Evolutionary conservation across 352 stramenopile species (phyloP).

Genomic region (Phytophthora palmivora): DNA sequence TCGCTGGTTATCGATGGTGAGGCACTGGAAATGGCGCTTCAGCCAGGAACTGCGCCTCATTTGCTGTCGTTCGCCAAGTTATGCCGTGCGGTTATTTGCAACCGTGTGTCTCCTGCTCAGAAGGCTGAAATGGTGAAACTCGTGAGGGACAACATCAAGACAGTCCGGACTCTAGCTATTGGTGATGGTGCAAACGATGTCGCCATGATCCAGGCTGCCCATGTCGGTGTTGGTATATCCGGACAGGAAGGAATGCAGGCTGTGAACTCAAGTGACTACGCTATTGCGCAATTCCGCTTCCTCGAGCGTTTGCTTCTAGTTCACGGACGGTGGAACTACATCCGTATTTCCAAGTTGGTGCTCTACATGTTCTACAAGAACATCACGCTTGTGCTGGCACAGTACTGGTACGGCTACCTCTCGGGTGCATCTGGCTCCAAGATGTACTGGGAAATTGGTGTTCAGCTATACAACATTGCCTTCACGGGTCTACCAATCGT

Average conservation of each 20-base stretch:
- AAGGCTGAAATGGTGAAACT: slow-evolving; percentile 87
- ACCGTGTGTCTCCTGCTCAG: slow-evolving; percentile 85
- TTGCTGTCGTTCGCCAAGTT: slow-evolving; percentile 73
- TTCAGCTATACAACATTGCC: slow-evolving; percentile 95
- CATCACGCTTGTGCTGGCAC: slow-evolving; percentile 88
- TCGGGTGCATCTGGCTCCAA: slow-evolving; percentile 93
- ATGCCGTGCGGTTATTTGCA: slow-evolving; percentile 86
- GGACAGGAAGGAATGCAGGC: slow-evolving; percentile 95
- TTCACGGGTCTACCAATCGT: slow-evolving; percentile 94
- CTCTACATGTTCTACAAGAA: slow-evolving; percentile 97
- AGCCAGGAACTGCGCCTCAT: slow-evolving; percentile 49
- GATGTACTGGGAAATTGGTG: slow-evolving; percentile 85
- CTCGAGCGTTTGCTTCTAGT: slow-evolving; percentile 91
- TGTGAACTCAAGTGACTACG: slow-evolving; percentile 95
- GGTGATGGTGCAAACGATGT: slow-evolving; percentile 96
- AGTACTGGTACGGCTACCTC: slow-evolving; percentile 94
- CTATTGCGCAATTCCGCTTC: slow-evolving; percentile 94
- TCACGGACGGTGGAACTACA: slow-evolving; percentile 93
- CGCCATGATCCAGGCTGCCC: slow-evolving; percentile 94
- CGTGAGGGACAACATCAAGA: slow-evolving; percentile 64
- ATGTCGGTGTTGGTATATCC: slow-evolving; percentile 94
- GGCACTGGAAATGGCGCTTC: slow-evolving; percentile 68
- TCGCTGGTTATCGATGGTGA: slow-evolving; percentile 79
- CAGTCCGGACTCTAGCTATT: slow-evolving; percentile 84
- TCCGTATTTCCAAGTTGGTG: slow-evolving; percentile 91